phyloP scores from a whole-genome alignment of 176 grass and related monocot genomes.

The Rhipidocladum racemiflorum region DNA sequence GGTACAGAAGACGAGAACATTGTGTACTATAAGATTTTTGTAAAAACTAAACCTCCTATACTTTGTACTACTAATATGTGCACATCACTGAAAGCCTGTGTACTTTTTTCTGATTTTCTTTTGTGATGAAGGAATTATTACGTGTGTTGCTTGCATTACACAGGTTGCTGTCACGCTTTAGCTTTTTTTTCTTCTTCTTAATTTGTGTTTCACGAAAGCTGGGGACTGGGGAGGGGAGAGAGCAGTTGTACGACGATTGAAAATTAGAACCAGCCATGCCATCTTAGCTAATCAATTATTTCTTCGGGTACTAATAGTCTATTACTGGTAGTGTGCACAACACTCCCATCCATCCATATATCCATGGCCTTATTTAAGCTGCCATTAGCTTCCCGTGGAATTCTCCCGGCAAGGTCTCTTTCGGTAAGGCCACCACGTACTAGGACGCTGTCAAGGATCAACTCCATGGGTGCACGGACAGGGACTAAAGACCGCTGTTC shows the following conservation, averaged over 20 bases:
- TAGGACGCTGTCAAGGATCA: neutral
- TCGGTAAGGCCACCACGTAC: constrained; percentile 13
- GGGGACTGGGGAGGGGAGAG: neutral
- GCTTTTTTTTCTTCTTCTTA: constrained; percentile 6
- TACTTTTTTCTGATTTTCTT: neutral
- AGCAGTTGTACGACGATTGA: neutral
- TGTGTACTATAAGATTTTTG: constrained; percentile 19
- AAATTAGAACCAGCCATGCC: neutral
- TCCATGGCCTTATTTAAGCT: neutral
- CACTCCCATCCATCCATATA: neutral
- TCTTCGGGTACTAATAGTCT: neutral
- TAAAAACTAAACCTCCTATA: constrained; percentile 30
- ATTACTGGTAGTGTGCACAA: neutral
- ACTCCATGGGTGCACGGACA: neutral
- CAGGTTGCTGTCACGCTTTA: constrained; percentile 42
- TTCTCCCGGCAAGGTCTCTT: constrained; percentile 22
- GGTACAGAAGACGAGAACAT: neutral
- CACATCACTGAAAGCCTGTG: neutral
- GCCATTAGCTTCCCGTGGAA: constrained; percentile 14
- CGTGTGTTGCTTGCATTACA: constrained; percentile 6
- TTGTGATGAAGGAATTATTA: neutral
- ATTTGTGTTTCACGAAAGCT: constrained; percentile 41
- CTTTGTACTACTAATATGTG: neutral
- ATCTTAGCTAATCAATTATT: neutral
- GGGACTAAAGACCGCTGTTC: constrained; percentile 8